phyloP scores from a whole-genome alignment of 352 stramenopile species.

The Blastocystis sp. region DNA sequence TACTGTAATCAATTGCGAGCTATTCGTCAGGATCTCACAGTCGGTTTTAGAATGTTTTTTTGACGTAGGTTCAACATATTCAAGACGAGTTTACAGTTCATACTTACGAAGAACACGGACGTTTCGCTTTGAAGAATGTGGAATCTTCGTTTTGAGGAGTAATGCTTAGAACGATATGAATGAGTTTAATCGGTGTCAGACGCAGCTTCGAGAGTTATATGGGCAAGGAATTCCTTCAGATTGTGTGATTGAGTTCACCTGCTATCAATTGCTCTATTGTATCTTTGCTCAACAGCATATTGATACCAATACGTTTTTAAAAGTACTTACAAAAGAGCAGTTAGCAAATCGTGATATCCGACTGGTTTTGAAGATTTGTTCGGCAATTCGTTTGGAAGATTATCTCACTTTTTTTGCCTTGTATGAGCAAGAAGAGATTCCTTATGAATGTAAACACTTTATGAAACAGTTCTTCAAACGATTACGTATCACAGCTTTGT shows the following conservation, averaged over 20 bases:
- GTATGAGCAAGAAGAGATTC: neutral
- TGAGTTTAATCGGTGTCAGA: slow-evolving; percentile 86
- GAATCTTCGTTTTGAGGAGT: neutral
- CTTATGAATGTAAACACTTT: slow-evolving; percentile 37
- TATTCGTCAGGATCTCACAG: slow-evolving; percentile 90
- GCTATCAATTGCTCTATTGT: slow-evolving; percentile 70
- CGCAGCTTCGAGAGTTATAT: slow-evolving; percentile 67
- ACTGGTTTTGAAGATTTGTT: neutral
- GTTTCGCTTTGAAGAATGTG: slow-evolving; percentile 15
- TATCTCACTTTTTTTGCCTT: slow-evolving; percentile 7
- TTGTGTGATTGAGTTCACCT: slow-evolving; percentile 66
- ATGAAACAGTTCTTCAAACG: slow-evolving; percentile 52
- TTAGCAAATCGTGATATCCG: neutral
- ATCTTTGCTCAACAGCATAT: slow-evolving; percentile 63
- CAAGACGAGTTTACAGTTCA: slow-evolving; percentile 65
- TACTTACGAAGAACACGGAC: slow-evolving; percentile 62
- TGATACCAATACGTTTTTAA: slow-evolving; percentile 18
- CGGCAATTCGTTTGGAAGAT: slow-evolving; percentile 29
- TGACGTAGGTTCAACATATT: slow-evolving; percentile 70
- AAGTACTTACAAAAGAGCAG: neutral
- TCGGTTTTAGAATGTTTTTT: neutral
- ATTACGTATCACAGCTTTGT: neutral
- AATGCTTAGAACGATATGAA: slow-evolving; percentile 76
- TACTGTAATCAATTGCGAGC: slow-evolving; percentile 91
- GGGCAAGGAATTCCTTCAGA: neutral